These are phyloP conservation scores for Alternaria incomplexa DNA, from an alignment of 2,329 filamentous ascomycete species.

Conservation along the genomic window DNA sequence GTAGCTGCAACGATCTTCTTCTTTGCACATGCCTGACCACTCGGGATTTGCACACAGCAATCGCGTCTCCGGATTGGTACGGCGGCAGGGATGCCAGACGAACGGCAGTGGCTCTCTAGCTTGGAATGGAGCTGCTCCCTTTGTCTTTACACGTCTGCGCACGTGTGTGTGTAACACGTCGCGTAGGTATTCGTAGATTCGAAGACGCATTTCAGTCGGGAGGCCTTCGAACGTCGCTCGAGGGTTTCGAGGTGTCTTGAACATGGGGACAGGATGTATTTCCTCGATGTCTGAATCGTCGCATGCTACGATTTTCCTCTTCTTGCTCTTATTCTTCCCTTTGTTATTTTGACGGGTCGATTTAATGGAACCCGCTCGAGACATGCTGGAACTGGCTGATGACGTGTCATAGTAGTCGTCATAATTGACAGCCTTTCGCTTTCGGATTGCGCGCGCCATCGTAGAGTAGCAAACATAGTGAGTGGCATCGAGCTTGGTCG, in stretches of 20 bases:
- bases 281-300: neutral
- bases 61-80: neutral
- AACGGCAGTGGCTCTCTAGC: neutral
- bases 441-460: neutral
- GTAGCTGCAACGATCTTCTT: neutral
- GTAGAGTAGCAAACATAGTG: neutral
- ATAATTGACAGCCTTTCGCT: neutral
- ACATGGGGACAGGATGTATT: neutral
- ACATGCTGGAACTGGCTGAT: neutral
- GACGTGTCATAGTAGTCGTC: neutral
- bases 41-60: neutral
- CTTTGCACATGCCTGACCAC: neutral
- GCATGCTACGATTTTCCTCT: neutral
- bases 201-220: neutral
- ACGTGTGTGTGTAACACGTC: neutral
- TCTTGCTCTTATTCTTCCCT: neutral
- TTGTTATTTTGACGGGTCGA: neutral
- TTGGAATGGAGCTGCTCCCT: neutral
- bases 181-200: neutral
- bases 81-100: neutral
- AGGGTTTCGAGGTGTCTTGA: neutral
- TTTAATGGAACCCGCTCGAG: neutral
- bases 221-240: neutral
- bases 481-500: neutral
- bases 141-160: neutral